Percentiles rank a stretch among this genome's conserved stretches.
Conservation (phyloP, 2,329 filamentous ascomycete species). For the Xylariaceae sp. region DNA sequence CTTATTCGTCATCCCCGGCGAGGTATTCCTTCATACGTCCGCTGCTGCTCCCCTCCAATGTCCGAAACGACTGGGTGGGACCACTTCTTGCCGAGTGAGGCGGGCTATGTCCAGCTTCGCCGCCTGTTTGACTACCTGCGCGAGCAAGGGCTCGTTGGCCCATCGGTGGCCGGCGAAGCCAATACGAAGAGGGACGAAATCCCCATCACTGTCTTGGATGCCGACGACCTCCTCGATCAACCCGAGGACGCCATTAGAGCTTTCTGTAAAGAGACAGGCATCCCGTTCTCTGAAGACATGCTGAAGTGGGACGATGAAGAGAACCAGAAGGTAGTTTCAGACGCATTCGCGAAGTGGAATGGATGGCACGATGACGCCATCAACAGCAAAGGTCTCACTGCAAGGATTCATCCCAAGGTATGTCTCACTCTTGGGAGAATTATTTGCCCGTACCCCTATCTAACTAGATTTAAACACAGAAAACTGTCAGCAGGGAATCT, state of each 20-base stretch:
- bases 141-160: constrained; percentile 72
- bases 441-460: constrained; percentile 29
- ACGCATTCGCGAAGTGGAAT: constrained; percentile 93
- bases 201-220: constrained; percentile 86
- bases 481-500: constrained; percentile 67
- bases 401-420: constrained; percentile 69
- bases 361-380: constrained; percentile 97
- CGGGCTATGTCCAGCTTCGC: constrained; percentile 88
- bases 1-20: constrained; percentile 94
- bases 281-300: constrained; percentile 80
- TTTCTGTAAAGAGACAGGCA: constrained; percentile 82
- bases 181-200: constrained; percentile 47
- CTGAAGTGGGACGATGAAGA: constrained; percentile 82
- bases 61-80: constrained; percentile 83
- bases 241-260: constrained; percentile 76
- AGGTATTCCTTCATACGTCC: constrained; percentile 91
- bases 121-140: constrained; percentile 86
- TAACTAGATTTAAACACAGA: constrained; percentile 51
- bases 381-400: constrained; percentile 76
- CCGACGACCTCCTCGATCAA: constrained; percentile 89
- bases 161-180: constrained; percentile 60
- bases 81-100: constrained; percentile 85
- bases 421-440: background rate
- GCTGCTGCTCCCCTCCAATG: constrained; percentile 90
- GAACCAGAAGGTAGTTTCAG: constrained; percentile 70